Evolutionary conservation across 1,284 basidiomycete genomes (phyloP), one percentile per base, ranked within the genome.

Genomic region (Quambalaria eucalypti): DNA sequence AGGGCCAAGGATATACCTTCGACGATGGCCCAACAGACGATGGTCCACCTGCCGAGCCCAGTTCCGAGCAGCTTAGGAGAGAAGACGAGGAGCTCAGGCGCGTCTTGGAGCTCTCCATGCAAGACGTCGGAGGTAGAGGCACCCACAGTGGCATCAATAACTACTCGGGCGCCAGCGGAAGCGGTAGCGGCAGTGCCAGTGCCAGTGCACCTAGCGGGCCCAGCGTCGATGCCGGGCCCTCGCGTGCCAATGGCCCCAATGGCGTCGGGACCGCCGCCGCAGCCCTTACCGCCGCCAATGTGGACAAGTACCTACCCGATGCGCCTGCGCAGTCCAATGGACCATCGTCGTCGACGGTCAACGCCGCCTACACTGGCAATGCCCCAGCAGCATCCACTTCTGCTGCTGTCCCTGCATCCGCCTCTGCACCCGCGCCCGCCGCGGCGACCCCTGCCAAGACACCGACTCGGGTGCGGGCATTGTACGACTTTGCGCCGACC

Each of bases 401-500:
- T n/a, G n/a, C n/a, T n/a, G n/a, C n/a, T n/a, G n/a, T n/a, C n/a
- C n/a, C n/a, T n/a, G 42, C 75, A 29, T 59, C 66, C 21, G 56
- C 72, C 14, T 30, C 59, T 48, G 61, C 61, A 67, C 78, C 77
- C 12, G 80, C 49, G 78, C 68, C 33, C 79, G 28, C 77, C 77
- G 16, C 58, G 14, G 30, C 49, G 19, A 9, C n/a, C 10, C 40
- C 38, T 44, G 6, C 51, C 42, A 12, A 12, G 14, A 28, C 48
- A 51, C 51, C 66, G 19, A 55, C 71, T 16, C 63, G 62, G 25
- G 93, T 97, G 2, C 82, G 87, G 16, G 95, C 93, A 0, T 74
- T 98, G 62, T 91, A 96, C 74, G 84, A 87, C 1, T 99, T 97
- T 69, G 84, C 87, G 46, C 86, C 91, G 0, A 85, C 85, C 0